Evolutionary conservation across 208 protist genomes (phyloP).

Genomic region (Leishmania tarentolae): DNA sequence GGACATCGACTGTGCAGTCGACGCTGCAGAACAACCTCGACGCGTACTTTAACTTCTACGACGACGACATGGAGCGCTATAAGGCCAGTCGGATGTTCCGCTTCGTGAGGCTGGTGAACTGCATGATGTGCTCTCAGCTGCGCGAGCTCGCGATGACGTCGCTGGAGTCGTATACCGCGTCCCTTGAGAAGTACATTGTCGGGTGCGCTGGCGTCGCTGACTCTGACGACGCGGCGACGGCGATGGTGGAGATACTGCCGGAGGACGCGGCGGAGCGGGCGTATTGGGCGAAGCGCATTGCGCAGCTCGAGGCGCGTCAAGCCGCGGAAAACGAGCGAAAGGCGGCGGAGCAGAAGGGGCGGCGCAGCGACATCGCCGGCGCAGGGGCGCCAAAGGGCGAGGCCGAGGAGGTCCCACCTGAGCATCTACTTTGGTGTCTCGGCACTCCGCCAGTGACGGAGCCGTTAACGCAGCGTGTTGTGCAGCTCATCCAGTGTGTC

Average conservation of each 20-base stretch:
- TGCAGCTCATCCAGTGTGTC: slow-evolving; percentile 67
- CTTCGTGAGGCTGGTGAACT: slow-evolving; percentile 91
- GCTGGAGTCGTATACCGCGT: slow-evolving; percentile 76
- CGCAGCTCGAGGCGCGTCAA: slow-evolving; percentile 27
- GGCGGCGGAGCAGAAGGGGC: slow-evolving; percentile 24
- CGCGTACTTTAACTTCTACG: slow-evolving; percentile 94
- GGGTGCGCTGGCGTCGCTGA: slow-evolving; percentile 5
- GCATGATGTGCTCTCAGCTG: slow-evolving; percentile 91
- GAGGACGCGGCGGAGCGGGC: slow-evolving; percentile 66
- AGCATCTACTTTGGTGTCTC: slow-evolving; percentile 65
- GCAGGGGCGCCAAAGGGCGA: slow-evolving; percentile 14
- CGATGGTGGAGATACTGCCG: slow-evolving; percentile 52
- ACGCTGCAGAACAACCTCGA: slow-evolving; percentile 95
- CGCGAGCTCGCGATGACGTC: slow-evolving; percentile 76
- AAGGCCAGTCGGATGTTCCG: slow-evolving; percentile 81
- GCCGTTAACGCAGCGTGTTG: slow-evolving; percentile 72
- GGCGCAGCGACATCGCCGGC: slow-evolving; percentile 8
- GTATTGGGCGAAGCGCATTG: slow-evolving; percentile 64
- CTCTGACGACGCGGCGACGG: neutral
- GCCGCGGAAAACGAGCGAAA: slow-evolving; percentile 9
- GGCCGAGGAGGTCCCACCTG: slow-evolving; percentile 12
- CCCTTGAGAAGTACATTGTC: slow-evolving; percentile 69
- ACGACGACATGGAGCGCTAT: slow-evolving; percentile 90
- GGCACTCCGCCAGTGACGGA: slow-evolving; percentile 47
- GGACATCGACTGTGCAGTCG: slow-evolving; percentile 89